phyloP scores from a whole-genome alignment of 192 early-diverging fungal species.

The Rhizoclosmatium globosum region DNA sequence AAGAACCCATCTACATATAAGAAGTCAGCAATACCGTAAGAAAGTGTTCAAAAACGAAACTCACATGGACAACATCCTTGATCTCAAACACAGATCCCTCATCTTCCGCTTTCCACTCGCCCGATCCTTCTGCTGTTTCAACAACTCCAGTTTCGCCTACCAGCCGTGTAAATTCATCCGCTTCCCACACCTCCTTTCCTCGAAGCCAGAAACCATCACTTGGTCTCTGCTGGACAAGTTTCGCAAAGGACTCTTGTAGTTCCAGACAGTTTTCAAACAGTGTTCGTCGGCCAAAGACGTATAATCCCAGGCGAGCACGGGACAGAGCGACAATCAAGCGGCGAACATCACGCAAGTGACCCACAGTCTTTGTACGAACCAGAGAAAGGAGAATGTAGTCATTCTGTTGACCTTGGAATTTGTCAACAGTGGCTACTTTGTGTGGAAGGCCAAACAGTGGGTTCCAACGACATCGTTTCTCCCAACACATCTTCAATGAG shows the following conservation, averaged over 20 bases:
- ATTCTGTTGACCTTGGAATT: constrained; percentile 92
- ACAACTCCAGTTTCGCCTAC: constrained; percentile 26
- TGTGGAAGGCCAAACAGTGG: constrained; percentile 83
- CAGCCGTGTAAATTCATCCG: constrained; percentile 10
- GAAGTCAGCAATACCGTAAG: constrained; percentile 52
- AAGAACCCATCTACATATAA: constrained; percentile 58
- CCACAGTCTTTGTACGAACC: constrained; percentile 89
- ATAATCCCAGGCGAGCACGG: constrained; percentile 91
- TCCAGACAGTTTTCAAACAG: constrained; percentile 87
- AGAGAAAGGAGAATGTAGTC: constrained; percentile 95
- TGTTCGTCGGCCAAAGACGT: constrained; percentile 81
- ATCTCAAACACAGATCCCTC: constrained; percentile 39
- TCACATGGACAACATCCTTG: constrained; percentile 47
- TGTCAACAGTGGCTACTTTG: constrained; percentile 91
- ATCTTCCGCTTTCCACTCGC: constrained; percentile 27
- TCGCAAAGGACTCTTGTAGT: constrained; percentile 72
- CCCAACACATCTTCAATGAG: constrained; percentile 90
- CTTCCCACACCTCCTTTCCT: constrained; percentile 14
- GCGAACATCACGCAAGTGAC: constrained; percentile 92
- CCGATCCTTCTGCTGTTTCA: constrained; percentile 40
- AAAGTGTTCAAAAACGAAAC: constrained; percentile 48
- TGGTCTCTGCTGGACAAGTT: constrained; percentile 67
- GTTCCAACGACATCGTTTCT: constrained; percentile 86
- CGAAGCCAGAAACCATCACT: constrained; percentile 63
- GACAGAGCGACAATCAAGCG: constrained; percentile 95